These are phyloP conservation scores for Kodamaea ohmeri DNA, from an alignment of 1,139 yeast genomes.

Conservation along the genomic window DNA sequence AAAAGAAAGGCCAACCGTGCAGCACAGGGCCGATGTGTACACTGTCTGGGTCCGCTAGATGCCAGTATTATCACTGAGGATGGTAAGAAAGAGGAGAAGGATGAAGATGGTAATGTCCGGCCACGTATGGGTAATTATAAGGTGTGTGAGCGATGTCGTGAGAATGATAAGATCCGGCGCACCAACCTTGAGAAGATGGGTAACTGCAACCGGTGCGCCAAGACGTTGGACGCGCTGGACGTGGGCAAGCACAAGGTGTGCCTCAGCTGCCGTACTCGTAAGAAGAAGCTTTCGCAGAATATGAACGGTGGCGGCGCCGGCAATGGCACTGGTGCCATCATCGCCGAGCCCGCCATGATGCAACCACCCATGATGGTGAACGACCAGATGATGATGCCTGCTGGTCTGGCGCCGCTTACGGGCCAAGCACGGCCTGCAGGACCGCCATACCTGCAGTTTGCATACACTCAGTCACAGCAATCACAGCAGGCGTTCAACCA, in stretches of 20 bases:
- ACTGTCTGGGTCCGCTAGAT: constrained; percentile 62
- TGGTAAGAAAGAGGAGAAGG: constrained; percentile 8
- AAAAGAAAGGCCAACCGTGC: constrained; percentile 57
- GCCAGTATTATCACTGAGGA: constrained; percentile 30
- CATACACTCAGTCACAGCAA: constrained; percentile 15
- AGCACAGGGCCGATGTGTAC: constrained; percentile 64
- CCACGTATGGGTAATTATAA: constrained; percentile 41
- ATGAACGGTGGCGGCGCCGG: constrained; percentile 11
- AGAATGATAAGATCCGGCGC: constrained; percentile 57
- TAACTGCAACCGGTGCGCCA: constrained; percentile 61
- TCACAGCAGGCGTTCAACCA: constrained; percentile 20
- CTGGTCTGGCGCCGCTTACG: neutral
- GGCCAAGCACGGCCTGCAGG: constrained; percentile 1
- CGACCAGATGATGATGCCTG: constrained; percentile 4
- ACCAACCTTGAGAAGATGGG: constrained; percentile 56
- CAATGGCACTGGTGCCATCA: constrained; percentile 4
- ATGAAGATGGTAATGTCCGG: constrained; percentile 17
- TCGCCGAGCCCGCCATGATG: constrained; percentile 9
- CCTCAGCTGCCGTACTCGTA: constrained; percentile 48
- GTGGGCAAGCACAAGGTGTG: constrained; percentile 58
- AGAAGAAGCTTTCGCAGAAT: constrained; percentile 36
- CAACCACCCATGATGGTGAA: constrained; percentile 4
- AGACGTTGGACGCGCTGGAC: constrained; percentile 41
- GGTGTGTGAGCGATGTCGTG: constrained; percentile 63
- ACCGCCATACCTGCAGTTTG: constrained; percentile 12